These are phyloP conservation scores for Isabelozyma gotoi DNA, from an alignment of 805 yeast genomes.

Conservation along the genomic window DNA sequence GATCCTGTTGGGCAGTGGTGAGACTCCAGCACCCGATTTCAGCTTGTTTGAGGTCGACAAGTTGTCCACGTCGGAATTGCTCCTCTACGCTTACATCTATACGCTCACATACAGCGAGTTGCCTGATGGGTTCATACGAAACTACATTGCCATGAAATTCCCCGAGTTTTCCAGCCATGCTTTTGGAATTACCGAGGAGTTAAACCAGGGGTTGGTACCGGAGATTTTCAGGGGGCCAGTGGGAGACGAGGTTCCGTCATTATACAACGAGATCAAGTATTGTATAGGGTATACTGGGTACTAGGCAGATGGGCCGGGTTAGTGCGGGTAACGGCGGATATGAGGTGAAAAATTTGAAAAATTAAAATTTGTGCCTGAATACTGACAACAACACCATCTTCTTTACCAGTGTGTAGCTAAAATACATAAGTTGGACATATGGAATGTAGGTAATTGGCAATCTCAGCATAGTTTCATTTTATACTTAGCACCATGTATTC, in stretches of 20 bases:
- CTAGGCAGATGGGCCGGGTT: neutral
- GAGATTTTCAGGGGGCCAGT: constrained; percentile 20
- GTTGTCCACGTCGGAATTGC: constrained; percentile 32
- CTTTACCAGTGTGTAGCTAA: neutral
- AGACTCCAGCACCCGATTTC: constrained; percentile 6
- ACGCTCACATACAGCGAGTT: constrained; percentile 29
- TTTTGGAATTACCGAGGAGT: constrained; percentile 1
- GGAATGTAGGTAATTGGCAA: constrained; percentile 27
- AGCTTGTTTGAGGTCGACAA: neutral
- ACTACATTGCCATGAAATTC: constrained; percentile 29
- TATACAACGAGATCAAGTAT: constrained; percentile 33
- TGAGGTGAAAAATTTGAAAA: neutral
- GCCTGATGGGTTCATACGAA: constrained; percentile 41
- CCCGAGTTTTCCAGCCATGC: constrained; percentile 24
- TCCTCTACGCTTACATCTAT: constrained; percentile 39
- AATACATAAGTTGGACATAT: neutral
- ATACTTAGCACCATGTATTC: constrained; percentile 30
- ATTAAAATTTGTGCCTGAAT: neutral
- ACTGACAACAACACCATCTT: neutral
- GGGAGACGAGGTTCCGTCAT: constrained; percentile 31
- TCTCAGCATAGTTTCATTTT: constrained; percentile 48
- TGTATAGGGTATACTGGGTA: neutral
- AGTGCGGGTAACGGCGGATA: constrained; percentile 1
- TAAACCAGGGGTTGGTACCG: constrained; percentile 3
- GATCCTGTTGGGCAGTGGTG: constrained; percentile 11